Percentiles rank a stretch among this genome's conserved stretches.
These are phyloP conservation scores for Angomonas ambiguus DNA, from an alignment of 208 protist genomes.

Conservation along the genomic window DNA sequence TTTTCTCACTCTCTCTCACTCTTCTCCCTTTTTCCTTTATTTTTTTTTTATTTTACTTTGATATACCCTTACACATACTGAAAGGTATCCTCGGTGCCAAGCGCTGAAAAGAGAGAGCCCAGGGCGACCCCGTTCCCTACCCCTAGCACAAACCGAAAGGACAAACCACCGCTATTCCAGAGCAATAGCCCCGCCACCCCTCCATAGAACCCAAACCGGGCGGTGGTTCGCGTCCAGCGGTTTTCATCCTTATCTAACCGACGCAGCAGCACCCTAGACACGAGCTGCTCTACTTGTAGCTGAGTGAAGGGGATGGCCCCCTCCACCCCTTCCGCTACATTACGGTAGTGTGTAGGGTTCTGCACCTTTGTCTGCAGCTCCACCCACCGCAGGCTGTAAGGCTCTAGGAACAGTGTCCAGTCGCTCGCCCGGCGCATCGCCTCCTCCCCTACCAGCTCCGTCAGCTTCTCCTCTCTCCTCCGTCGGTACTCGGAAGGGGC, in stretches of 20 bases:
- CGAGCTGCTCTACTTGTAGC: constrained; percentile 56
- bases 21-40: not conserved
- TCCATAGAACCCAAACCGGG: constrained; percentile 52
- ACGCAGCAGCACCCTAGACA: constrained; percentile 40
- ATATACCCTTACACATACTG: constrained; percentile 23
- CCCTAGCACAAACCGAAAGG: constrained; percentile 63
- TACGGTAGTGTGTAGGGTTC: not conserved
- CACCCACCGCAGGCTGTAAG: constrained; percentile 20
- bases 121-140: constrained; percentile 53
- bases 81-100: constrained; percentile 54
- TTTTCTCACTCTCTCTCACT: not conserved
- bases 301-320: constrained; percentile 35
- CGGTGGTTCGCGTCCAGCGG: constrained; percentile 54
- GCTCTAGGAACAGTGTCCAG: constrained; percentile 21
- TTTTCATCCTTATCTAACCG: constrained; percentile 48
- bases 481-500: not conserved
- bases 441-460: not conserved
- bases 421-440: not conserved
- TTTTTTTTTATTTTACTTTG: not conserved
- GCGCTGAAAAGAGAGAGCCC: constrained; percentile 39
- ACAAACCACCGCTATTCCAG: constrained; percentile 60
- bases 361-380: constrained; percentile 6
- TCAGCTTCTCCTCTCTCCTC: not conserved
- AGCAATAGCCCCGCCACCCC: constrained; percentile 54
- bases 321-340: too few species aligned